Base-by-base conservation (phyloP, 2,329 filamentous ascomycete genomes). In the Fusarium hainanense region DNA sequence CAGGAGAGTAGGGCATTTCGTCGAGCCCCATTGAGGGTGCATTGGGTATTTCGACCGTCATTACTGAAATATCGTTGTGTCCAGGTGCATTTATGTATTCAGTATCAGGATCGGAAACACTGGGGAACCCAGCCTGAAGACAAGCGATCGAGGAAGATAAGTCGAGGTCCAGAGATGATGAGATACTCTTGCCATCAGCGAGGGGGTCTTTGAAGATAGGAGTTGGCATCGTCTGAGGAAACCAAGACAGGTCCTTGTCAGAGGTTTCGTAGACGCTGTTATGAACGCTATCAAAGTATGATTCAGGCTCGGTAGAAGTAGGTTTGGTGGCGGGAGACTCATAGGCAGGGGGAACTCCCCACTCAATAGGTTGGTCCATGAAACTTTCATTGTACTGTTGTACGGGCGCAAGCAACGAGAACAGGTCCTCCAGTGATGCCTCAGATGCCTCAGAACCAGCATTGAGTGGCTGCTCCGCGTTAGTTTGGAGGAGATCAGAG, bases 1-100 rank as follows among this genome's bases (percentile, higher is more conserved):
- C 16, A 21, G 57, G 59, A 23, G 59, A 63, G 23, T 20, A 23
- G 6, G 57, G 27, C 59, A 63, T 62, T 2, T 41, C n/a, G 20
- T 18, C 30, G 18, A 61, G 58, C 16, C 54, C 21, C 34, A 12
- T 27, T 11, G 16, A 28, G 10, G 54, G 54, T 28, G 27, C 43
- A 11, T 51, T 51, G 9, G 48, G 11, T 18, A 40, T 16, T 7
- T 34, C 12, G 16, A 49, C 27, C 18, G 46, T 32, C 20, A 32
- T 32, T 20, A 49, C 46, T 21, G 9, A 23, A 14, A 34, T 16
- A 10, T 49, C 46, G 46, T 49, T 49, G 28, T 37, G 34, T 37
- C 34, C 34, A 37, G 18, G 18, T n/a, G 18, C n/a, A 37, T 11
- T 18, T n/a, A 55, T 23, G 21, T 16, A 16, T 23, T 43, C 20